Conservation (phyloP, 2,329 filamentous ascomycete species). For the Exophiala sp. region DNA sequence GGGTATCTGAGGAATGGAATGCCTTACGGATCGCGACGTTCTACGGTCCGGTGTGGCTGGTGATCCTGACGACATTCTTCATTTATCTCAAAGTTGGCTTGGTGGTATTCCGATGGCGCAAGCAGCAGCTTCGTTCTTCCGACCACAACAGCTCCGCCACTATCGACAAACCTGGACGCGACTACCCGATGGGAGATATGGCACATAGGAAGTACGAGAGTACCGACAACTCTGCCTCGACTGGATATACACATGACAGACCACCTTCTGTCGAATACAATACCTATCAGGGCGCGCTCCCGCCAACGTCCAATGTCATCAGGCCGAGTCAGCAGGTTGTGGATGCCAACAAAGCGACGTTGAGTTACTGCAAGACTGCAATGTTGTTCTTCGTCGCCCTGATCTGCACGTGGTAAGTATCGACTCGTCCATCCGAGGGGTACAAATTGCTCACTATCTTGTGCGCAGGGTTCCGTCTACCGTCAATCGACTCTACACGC, state of each 20-base stretch:
- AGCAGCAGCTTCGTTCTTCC: slow-evolving; percentile 47
- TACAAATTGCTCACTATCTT: slow-evolving; percentile 1
- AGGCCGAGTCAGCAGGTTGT: slow-evolving; percentile 11
- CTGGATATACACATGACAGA: background rate
- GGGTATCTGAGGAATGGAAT: slow-evolving; percentile 66
- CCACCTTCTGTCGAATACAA: slow-evolving; percentile 4
- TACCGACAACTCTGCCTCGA: background rate
- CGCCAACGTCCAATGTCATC: slow-evolving; percentile 6
- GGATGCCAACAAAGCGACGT: slow-evolving; percentile 37
- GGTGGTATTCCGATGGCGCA: slow-evolving; percentile 53
- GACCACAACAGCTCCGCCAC: slow-evolving; percentile 3
- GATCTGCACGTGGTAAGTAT: slow-evolving; percentile 38
- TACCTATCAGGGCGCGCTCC: background rate
- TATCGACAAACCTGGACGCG: background rate
- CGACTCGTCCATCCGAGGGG: slow-evolving; percentile 21
- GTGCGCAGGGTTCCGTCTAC: slow-evolving; percentile 59
- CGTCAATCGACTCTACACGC: slow-evolving; percentile 70
- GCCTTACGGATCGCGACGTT: slow-evolving; percentile 70
- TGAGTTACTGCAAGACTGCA: slow-evolving; percentile 40
- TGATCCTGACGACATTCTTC: slow-evolving; percentile 38
- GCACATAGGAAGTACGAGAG: slow-evolving; percentile 15
- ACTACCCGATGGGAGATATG: slow-evolving; percentile 12
- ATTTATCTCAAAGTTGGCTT: slow-evolving; percentile 42
- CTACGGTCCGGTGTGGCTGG: slow-evolving; percentile 53
- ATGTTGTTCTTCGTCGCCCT: slow-evolving; percentile 41